Conservation (phyloP, 306 rosid genomes). For the Rosa persica region DNA sequence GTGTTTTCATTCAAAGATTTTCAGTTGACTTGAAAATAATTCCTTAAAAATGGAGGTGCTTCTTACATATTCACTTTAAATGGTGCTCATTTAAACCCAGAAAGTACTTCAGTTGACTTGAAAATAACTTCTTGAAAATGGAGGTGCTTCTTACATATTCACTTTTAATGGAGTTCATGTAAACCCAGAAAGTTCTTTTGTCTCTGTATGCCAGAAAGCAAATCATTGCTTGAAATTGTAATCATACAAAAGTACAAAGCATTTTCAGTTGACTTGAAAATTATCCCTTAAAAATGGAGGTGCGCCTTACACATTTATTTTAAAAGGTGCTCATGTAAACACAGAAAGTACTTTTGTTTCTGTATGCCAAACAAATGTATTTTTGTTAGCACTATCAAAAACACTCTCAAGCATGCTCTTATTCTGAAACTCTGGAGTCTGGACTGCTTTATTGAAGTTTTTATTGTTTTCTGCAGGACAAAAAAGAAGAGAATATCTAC, state of each 20-base stretch:
- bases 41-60: not conserved
- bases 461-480: constrained; percentile 39
- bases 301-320: not conserved
- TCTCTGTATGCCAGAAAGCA: not conserved
- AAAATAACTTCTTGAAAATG: not conserved
- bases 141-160: not conserved
- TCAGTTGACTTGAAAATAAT: not conserved
- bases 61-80: not conserved
- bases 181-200: not conserved
- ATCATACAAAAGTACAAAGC: not conserved
- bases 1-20: not conserved
- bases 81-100: not conserved
- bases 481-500: constrained; percentile 74
- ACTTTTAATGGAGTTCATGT: not conserved
- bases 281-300: not conserved
- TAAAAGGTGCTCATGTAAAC: not conserved
- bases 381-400: not conserved
- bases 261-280: not conserved
- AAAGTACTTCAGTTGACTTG: not conserved
- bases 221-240: not conserved
- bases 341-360: not conserved
- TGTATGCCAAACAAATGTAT: not conserved
- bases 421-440: not conserved
- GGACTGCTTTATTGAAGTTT: not conserved
- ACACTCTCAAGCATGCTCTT: not conserved